Percentiles rank a stretch among this genome's conserved stretches.
phyloP scores from a whole-genome alignment of 768 basidiomycete genomes.

The Fibroporia radiculosa region DNA sequence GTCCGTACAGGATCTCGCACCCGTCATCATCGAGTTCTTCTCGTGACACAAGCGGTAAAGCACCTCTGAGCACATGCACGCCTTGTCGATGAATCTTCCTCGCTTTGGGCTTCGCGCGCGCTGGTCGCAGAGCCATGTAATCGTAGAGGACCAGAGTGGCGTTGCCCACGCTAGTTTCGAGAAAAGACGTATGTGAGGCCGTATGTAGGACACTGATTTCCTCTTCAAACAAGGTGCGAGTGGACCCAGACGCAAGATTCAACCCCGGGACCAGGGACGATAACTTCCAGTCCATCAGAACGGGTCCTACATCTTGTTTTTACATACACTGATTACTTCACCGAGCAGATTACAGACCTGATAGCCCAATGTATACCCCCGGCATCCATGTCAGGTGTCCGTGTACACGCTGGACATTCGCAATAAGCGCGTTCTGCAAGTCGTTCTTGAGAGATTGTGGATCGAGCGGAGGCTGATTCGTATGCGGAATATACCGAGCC shows the following conservation, averaged over 20 bases:
- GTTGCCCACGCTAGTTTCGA: constrained; percentile 23
- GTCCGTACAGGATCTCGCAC: constrained; percentile 53
- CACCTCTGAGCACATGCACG: constrained; percentile 8
- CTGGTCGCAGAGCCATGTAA: constrained; percentile 11
- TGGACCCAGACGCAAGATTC: constrained; percentile 2
- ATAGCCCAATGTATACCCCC: constrained; percentile 15
- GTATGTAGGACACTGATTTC: constrained; percentile 6
- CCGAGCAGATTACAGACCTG: constrained; percentile 10
- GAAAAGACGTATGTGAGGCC: constrained; percentile 17
- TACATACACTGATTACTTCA: too few relatives aligned
- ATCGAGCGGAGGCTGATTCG: constrained; percentile 10
- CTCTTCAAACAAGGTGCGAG: constrained; percentile 6
- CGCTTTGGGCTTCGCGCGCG: constrained; percentile 3
- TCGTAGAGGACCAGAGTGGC: constrained; percentile 20
- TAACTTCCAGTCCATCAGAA: constrained; percentile 19
- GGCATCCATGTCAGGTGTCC: constrained; percentile 12
- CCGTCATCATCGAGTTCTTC: constrained; percentile 33
- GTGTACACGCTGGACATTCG: constrained; percentile 14
- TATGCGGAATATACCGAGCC: constrained; percentile 16
- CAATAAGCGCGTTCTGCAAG: constrained; percentile 13
- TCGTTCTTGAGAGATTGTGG: constrained; percentile 7
- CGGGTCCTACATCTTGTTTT: constrained; percentile 8
- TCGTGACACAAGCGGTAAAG: constrained; percentile 8
- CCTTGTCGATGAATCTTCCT: constrained; percentile 9
- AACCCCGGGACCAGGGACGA: constrained; percentile 6